Percentiles rank a stretch among this genome's conserved stretches.
Conservation (phyloP, 208 protist species). For the Acanthamoeba triangularis region DNA sequence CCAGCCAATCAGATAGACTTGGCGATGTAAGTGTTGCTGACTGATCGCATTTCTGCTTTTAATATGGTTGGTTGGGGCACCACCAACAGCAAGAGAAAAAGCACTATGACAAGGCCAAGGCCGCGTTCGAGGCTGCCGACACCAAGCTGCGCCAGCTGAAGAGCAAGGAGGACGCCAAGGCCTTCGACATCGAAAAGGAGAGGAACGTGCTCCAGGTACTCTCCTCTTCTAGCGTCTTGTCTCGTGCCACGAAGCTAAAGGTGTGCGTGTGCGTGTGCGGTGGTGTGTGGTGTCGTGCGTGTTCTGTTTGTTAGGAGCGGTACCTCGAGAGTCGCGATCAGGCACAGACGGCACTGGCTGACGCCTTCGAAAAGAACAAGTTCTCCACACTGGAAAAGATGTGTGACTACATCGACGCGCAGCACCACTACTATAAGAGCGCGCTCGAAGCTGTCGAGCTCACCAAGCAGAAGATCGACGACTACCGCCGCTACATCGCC, state of each 20-base stretch:
- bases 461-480: slow-evolving; percentile 3
- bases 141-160: slow-evolving; percentile 66
- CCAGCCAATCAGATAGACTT: no score
- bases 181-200: slow-evolving; percentile 74
- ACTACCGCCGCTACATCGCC: slow-evolving; percentile 67
- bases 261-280: neutral
- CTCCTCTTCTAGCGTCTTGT: neutral
- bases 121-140: slow-evolving; percentile 69
- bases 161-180: slow-evolving; percentile 74
- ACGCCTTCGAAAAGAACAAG: slow-evolving; percentile 68
- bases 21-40: no score
- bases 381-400: slow-evolving; percentile 58
- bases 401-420: slow-evolving; percentile 63
- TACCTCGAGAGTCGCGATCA: slow-evolving; percentile 23
- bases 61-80: neutral
- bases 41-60: neutral
- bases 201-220: slow-evolving; percentile 49
- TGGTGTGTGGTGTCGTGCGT: neutral
- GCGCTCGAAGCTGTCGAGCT: slow-evolving; percentile 30
- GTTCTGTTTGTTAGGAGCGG: neutral
- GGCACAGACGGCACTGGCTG: slow-evolving; percentile 19
- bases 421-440: slow-evolving; percentile 9
- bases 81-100: slow-evolving; percentile 73
- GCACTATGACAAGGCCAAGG: slow-evolving; percentile 73
- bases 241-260: neutral